phyloP scores from a whole-genome alignment of 202 grass and related monocot genomes.

The Brachypodium distachyon region DNA sequence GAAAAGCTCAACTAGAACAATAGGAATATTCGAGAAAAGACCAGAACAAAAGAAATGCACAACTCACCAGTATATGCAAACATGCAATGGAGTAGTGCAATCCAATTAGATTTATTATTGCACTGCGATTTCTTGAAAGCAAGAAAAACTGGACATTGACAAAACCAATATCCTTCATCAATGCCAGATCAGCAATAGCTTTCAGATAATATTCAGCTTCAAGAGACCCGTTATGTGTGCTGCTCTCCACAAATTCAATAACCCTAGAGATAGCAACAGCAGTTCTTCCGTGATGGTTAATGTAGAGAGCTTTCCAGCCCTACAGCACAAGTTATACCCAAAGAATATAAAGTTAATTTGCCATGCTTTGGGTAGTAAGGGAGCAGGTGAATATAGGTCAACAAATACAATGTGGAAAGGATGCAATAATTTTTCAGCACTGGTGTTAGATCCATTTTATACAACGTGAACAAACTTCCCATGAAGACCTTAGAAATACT shows the following conservation, averaged over 20 bases:
- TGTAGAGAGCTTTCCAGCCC: conserved; percentile 63
- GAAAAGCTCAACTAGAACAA: neutral
- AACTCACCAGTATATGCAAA: conserved; percentile 61
- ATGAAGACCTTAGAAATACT: neutral
- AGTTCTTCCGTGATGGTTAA: conserved; percentile 55
- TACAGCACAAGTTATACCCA: conserved; percentile 29
- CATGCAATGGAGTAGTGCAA: conserved; percentile 60
- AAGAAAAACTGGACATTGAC: conserved; percentile 69
- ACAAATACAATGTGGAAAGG: neutral
- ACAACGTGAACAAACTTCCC: neutral
- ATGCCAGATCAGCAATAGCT: conserved; percentile 47
- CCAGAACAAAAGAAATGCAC: neutral
- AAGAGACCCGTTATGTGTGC: conserved; percentile 43
- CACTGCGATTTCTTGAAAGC: conserved; percentile 50
- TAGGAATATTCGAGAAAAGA: neutral
- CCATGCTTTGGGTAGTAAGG: neutral
- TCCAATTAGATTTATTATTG: conserved; percentile 69
- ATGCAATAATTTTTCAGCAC: neutral
- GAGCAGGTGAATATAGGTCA: neutral
- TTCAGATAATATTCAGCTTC: conserved; percentile 72
- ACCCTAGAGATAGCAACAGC: conserved; percentile 36
- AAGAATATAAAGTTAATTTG: neutral
- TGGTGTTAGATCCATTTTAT: neutral
- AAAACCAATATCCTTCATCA: conserved; percentile 48
- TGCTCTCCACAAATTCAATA: conserved; percentile 42